Evolutionary conservation across 176 grass and related monocot species (phyloP).

Genomic region (Triticum aestivum): IWGSC_CS_RefSeq_v2.1 NC_057807.1:310341628-310342127

Average conservation of each 20-base stretch:
- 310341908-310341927: conserved; percentile 3
- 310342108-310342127: conserved; percentile 27
- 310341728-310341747: too few species aligned
- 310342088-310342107: conserved; percentile 37
- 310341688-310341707: too few species aligned
- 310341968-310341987: not conserved
- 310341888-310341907: not conserved
- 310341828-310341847: not conserved
- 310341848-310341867: not conserved
- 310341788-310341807: not conserved
- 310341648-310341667: too few species aligned
- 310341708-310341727: too few species aligned
- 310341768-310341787: too few species aligned
- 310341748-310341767: too few species aligned
- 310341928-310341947: not conserved
- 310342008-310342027: not conserved
- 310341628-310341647: too few species aligned
- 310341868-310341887: not conserved
- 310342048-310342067: conserved; percentile 27
- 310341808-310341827: not conserved
- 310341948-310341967: conserved; percentile 6
- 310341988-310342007: not conserved
- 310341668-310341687: too few species aligned
- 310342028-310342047: not conserved
- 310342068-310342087: conserved; percentile 29